Conservation (phyloP, 805 yeast genomes). For the Deakozyma indianensis region DNA sequence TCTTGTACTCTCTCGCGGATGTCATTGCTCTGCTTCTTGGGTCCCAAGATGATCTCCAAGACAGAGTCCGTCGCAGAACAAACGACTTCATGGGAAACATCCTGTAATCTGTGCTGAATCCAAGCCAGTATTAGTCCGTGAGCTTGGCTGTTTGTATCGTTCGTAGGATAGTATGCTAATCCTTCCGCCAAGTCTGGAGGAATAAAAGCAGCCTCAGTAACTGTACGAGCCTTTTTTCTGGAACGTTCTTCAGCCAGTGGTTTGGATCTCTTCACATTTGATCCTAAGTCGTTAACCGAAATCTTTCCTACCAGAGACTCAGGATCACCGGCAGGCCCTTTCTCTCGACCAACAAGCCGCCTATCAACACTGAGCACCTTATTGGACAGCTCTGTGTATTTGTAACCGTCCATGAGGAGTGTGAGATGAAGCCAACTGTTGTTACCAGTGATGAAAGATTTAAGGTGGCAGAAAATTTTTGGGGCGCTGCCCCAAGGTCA, state of each 20-base stretch:
- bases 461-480: too few species aligned
- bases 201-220: constrained; percentile 13
- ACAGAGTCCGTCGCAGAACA: constrained; percentile 46
- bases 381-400: constrained; percentile 35
- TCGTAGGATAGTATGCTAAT: constrained; percentile 49
- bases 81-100: constrained; percentile 61
- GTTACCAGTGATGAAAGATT: too few species aligned
- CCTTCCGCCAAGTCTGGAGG: constrained; percentile 27
- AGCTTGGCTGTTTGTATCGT: constrained; percentile 32
- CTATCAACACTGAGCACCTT: constrained; percentile 52
- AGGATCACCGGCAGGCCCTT: constrained; percentile 46
- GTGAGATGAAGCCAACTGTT: too few species aligned
- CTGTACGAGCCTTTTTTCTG: constrained; percentile 7
- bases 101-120: constrained; percentile 46
- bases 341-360: constrained; percentile 30
- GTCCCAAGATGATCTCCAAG: constrained; percentile 35
- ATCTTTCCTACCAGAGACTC: constrained; percentile 58
- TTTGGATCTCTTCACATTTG: constrained; percentile 20
- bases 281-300: constrained; percentile 58
- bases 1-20: constrained; percentile 24
- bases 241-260: constrained; percentile 9
- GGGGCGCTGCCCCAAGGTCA: background rate
- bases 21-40: constrained; percentile 35
- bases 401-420: constrained; percentile 1
- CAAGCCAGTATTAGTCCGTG: constrained; percentile 48